These are phyloP conservation scores for Hydrangea macrophylla DNA, from an alignment of 148 eudicot genomes.

Conservation along the genomic window DNA sequence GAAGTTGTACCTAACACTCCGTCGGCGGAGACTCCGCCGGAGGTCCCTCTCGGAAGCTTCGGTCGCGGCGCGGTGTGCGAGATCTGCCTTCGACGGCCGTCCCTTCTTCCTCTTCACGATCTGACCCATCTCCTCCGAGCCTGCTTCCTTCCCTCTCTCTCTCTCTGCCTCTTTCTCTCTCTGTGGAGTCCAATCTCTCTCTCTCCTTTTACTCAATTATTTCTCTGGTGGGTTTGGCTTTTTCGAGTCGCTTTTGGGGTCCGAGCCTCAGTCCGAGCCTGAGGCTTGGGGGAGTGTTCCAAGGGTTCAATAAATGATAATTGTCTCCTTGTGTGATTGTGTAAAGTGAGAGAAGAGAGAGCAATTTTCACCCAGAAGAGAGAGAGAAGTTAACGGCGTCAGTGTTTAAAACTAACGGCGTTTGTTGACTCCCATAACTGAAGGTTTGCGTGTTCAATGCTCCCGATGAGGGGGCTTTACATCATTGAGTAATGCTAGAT, in stretches of 20 bases:
- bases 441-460: conserved; percentile 9
- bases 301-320: conserved; percentile 3
- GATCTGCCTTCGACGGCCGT: conserved; percentile 75
- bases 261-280: conserved; percentile 29
- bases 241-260: conserved; percentile 11
- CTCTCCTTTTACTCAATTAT: conserved; percentile 25
- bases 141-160: conserved; percentile 24
- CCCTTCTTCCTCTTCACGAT: conserved; percentile 83
- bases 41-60: conserved; percentile 22
- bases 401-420: conserved; percentile 36
- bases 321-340: conserved; percentile 6
- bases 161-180: conserved; percentile 14
- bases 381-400: conserved; percentile 9
- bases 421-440: conserved; percentile 22
- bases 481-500: too few relatives aligned
- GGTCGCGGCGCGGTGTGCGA: conserved; percentile 32
- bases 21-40: conserved; percentile 40
- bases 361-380: too few relatives aligned
- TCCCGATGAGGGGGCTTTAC: too few relatives aligned
- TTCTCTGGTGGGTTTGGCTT: conserved; percentile 18
- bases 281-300: conserved; percentile 15
- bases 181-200: background rate
- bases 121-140: conserved; percentile 50
- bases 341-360: too few relatives aligned
- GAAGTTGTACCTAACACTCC: conserved; percentile 55